Evolutionary conservation across 129 eudicot species (phyloP).

Genomic region (Calendula officinalis): DNA sequence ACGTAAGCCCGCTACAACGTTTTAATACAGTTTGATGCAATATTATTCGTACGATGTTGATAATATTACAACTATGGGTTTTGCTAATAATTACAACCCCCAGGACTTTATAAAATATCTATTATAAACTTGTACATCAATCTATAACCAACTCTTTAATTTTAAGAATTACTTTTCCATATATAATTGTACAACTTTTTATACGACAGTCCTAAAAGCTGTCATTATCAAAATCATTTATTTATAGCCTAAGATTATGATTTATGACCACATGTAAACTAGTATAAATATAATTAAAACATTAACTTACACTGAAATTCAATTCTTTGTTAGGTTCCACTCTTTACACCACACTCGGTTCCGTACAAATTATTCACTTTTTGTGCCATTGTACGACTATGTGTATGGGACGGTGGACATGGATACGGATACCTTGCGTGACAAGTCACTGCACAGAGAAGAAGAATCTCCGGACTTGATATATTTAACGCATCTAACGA

Average conservation of each 20-base stretch:
- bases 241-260: too few relatives aligned
- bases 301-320: not conserved
- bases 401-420: constrained; percentile 64
- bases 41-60: too few relatives aligned
- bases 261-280: not conserved
- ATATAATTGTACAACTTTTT: too few relatives aligned
- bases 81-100: too few relatives aligned
- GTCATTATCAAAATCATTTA: too few relatives aligned
- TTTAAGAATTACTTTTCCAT: too few relatives aligned
- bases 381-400: constrained; percentile 75
- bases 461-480: constrained; percentile 47
- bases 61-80: too few relatives aligned
- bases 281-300: not conserved
- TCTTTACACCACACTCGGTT: constrained; percentile 71
- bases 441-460: constrained; percentile 37
- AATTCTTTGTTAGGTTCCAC: constrained; percentile 40
- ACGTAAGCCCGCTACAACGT: constrained; percentile 47
- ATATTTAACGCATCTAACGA: constrained; percentile 58
- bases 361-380: constrained; percentile 62
- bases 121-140: too few relatives aligned
- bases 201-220: too few relatives aligned
- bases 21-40: not conserved
- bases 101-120: too few relatives aligned
- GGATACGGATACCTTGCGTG: constrained; percentile 47
- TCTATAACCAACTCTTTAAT: too few relatives aligned